Evolutionary conservation across 148 eudicot species (phyloP), one percentile per base, ranked within the genome.

Genomic region (Agrostemma githago): DNA sequence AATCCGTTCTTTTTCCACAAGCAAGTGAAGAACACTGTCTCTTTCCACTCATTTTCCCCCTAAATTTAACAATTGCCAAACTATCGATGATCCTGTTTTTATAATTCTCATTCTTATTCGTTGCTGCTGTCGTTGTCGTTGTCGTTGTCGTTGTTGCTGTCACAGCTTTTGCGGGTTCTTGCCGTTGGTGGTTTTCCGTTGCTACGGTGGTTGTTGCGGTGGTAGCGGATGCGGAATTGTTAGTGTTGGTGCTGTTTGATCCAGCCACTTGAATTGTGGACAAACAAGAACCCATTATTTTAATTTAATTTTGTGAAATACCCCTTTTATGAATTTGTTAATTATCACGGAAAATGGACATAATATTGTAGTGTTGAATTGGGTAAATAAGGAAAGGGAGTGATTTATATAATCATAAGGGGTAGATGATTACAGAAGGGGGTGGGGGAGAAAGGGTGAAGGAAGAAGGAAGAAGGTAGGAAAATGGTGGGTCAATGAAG

Each of bases 1-100:
- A 94, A 92, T 91, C 90, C 17, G 98, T 92, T 48, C 88, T 83
- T 67, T 87, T 91, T 2, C 98, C 98, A 73, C 90, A 85, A 0
- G 97, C 84, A 5, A 90, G 79, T 5, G 79, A 70, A 57, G 85
- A 70, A 57, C 84, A 83, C 21, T 81, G 82, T 68, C 83, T 73
- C 51, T 75, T 86, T 20, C 85, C 34, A 46, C 41, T 44, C 9
- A 62, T 12, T 43, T 70, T 79, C 2, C 71, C 80, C 37, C 59
- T 78, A 8, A 58, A 16, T 38, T 78, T 78, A 5, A 54, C 15
- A 5, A 41, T 16, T 17, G 66, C 60, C 17, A 64, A 19, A 75
- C 38, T 71, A 62, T 68, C 76, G 53, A 76, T 71, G 40, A 67
- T 72, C 70, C 46, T 59, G 19, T 82, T 66, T 60, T 67, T 77